Base-by-base conservation (phyloP, 1,284 basidiomycete genomes). In the Pyrrhoderma noxium region DNA sequence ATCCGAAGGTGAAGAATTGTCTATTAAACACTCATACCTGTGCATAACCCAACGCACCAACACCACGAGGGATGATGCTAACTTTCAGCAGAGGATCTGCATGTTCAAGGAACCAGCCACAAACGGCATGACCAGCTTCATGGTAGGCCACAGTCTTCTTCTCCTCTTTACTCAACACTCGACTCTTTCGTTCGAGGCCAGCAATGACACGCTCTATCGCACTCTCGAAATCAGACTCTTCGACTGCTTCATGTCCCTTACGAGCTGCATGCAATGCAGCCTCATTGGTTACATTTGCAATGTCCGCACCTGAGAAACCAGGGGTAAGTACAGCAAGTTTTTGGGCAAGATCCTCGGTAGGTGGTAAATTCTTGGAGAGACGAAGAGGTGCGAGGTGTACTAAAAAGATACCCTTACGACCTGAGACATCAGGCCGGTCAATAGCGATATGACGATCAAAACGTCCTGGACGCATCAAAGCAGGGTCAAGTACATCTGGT, bases 121-220 rank as follows among this genome's bases (percentile, higher is more conserved):
- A 95, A 45, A 99, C 86, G 21, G 96, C 95, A 69, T 99, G 95
- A 1, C 95, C 96, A 31, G 96, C 96, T 75, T 99, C 96, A 67
- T 99, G 96, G 67, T 99, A 98, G 2, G 96, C 96, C 31, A 99
- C 95, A 0, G 91, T 98, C 72, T 85, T 94, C 84, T 99, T 99
- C 78, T 99, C 96, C 60, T 97, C 91, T 37, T 86, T 80, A 61
- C 89, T 93, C 45, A 99, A 73, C 37, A 99, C 89, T 56, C 94
- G 77, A 58, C 86, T 93, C 80, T 98, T 98, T 65, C 91, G 79
- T 77, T 99, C 95, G 58, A 99, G 72, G 47, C 96, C 96, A 51
- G 93, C 95, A 60, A 99, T 95, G 45, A 99, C 96, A 53, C 95
- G 82, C 74, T 99, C 95, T 58, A 99, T 98, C 8, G 96, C 95